These are phyloP conservation scores for Fusarium drepaniforme DNA, from an alignment of 2,329 filamentous ascomycete species.

Conservation along the genomic window DNA sequence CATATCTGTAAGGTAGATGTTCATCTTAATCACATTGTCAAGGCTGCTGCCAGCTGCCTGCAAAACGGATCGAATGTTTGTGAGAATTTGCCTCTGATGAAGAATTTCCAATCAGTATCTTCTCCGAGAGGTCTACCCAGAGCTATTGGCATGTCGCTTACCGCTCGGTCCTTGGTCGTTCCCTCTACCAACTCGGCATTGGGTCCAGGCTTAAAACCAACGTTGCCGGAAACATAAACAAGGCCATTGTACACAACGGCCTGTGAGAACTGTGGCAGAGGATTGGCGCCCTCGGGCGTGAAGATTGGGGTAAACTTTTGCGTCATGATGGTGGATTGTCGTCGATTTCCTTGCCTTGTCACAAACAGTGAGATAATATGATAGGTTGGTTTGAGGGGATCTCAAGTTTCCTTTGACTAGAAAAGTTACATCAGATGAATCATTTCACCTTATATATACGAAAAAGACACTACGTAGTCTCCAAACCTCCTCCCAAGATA, in stretches of 20 bases:
- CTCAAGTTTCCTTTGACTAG: accelerated
- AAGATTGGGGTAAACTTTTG: background rate
- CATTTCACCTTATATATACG: background rate
- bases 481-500: background rate
- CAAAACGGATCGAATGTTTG: background rate
- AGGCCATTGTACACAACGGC: background rate
- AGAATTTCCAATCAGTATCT: background rate
- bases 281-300: background rate
- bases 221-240: background rate
- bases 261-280: background rate
- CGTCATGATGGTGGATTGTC: background rate
- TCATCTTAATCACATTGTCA: background rate
- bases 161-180: background rate
- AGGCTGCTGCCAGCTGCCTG: background rate
- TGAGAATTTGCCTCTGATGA: background rate
- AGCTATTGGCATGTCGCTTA: background rate
- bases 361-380: background rate
- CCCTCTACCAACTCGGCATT: background rate
- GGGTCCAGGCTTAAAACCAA: background rate
- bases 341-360: background rate
- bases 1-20: background rate
- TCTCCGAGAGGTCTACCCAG: too few species aligned
- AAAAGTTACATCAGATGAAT: accelerated
- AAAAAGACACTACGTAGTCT: background rate
- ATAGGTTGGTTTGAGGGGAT: background rate